A percentile compares a stretch with the other conserved stretches of the same genome.
Evolutionary conservation across 2,329 filamentous ascomycete species (phyloP).

Genomic region (Cladosporium sp.): DNA sequence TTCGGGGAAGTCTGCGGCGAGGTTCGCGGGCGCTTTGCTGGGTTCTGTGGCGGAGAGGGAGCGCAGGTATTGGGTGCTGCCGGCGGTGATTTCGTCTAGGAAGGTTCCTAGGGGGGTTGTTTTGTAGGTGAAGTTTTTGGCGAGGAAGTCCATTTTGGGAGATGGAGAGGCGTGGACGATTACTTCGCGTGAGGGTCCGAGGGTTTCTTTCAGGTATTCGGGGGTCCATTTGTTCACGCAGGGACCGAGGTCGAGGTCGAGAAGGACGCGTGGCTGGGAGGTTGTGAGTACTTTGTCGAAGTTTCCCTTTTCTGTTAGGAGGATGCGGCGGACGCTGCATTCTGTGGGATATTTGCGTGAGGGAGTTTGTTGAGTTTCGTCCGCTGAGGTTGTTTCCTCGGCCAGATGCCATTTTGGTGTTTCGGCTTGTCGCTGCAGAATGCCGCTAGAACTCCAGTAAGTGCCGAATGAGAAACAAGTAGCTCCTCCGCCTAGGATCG

Average conservation of each 20-base stretch:
- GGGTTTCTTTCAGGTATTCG: slow-evolving; percentile 58
- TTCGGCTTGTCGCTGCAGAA: too few relatives aligned
- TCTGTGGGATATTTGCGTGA: slow-evolving; percentile 20
- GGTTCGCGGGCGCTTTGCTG: slow-evolving; percentile 62
- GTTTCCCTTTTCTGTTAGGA: slow-evolving; percentile 48
- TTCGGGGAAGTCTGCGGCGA: slow-evolving; percentile 65
- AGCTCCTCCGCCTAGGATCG: slow-evolving; percentile 73
- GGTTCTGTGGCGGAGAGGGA: slow-evolving; percentile 67
- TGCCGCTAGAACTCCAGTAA: slow-evolving; percentile 62
- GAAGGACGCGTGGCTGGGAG: slow-evolving; percentile 61
- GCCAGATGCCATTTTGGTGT: slow-evolving; percentile 22
- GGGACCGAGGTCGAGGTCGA: slow-evolving; percentile 59
- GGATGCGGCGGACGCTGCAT: slow-evolving; percentile 46
- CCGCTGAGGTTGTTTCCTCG: background rate
- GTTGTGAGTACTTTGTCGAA: slow-evolving; percentile 57
- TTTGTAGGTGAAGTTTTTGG: slow-evolving; percentile 76
- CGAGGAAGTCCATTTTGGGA: slow-evolving; percentile 70
- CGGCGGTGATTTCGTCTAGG: slow-evolving; percentile 54
- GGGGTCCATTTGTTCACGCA: slow-evolving; percentile 65
- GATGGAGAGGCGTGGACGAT: slow-evolving; percentile 66
- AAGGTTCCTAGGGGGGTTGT: slow-evolving; percentile 65
- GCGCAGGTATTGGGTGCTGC: slow-evolving; percentile 69
- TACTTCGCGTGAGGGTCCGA: slow-evolving; percentile 61
- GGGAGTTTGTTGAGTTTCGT: background rate
- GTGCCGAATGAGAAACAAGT: slow-evolving; percentile 90